Conservation (phyloP, 2,329 filamentous ascomycete genomes). For the Aspergillus niger region DNA sequence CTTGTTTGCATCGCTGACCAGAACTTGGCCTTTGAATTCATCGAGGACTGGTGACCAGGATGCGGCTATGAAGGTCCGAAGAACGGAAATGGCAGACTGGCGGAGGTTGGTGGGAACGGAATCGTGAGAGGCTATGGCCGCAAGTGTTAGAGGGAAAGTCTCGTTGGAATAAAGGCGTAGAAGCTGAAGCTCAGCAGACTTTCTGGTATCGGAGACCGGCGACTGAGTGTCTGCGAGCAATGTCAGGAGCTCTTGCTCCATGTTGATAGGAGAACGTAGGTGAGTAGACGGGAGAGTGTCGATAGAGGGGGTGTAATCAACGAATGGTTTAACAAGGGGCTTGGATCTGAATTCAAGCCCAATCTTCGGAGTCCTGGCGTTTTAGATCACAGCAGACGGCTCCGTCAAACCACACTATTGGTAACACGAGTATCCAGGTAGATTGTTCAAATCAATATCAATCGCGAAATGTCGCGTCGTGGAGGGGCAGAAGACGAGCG, state of each 20-base stretch:
- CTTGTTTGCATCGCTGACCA: slow-evolving; percentile 73
- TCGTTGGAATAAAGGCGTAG: slow-evolving; percentile 67
- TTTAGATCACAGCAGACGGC: neutral
- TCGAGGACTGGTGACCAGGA: slow-evolving; percentile 80
- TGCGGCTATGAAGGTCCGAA: slow-evolving; percentile 80
- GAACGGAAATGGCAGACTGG: slow-evolving; percentile 76
- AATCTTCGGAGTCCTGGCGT: neutral
- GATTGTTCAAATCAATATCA: neutral
- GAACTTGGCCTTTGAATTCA: slow-evolving; percentile 67
- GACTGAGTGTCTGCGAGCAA: slow-evolving; percentile 86
- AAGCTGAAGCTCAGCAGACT: slow-evolving; percentile 82
- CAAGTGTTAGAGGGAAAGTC: slow-evolving; percentile 76
- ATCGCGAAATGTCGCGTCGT: slow-evolving; percentile 21
- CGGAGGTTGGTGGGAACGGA: slow-evolving; percentile 74
- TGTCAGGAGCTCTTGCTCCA: slow-evolving; percentile 91
- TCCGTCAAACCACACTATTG: neutral
- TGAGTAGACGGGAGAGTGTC: slow-evolving; percentile 1
- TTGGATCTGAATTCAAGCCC: neutral
- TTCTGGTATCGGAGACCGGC: slow-evolving; percentile 72
- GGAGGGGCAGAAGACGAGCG: slow-evolving; percentile 20
- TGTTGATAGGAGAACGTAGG: slow-evolving; percentile 42
- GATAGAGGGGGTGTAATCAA: slow-evolving; percentile 1
- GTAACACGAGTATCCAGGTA: neutral
- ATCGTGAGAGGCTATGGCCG: slow-evolving; percentile 76
- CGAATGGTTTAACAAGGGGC: neutral